Percentiles rank a stretch among this genome's conserved stretches.
Evolutionary conservation across 1,284 basidiomycete species (phyloP).

Genomic region (Grifola frondosa): DNA sequence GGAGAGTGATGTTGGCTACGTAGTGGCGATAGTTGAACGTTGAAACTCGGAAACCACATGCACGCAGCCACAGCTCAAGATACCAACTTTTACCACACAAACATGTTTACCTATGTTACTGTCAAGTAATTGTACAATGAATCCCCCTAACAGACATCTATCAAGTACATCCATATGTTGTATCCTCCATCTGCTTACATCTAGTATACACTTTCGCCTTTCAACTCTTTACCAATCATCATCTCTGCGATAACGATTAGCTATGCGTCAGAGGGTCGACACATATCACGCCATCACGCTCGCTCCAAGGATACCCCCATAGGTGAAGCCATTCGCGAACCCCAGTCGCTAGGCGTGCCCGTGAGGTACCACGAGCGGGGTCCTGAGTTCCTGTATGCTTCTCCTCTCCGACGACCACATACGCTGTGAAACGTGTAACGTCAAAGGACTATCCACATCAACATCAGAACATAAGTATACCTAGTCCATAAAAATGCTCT

Average conservation of each 20-base stretch:
- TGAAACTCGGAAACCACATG: background rate
- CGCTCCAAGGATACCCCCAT: slow-evolving; percentile 96
- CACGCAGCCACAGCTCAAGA: background rate
- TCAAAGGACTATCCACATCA: slow-evolving; percentile 1
- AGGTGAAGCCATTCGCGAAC: slow-evolving; percentile 88
- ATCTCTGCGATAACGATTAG: slow-evolving; percentile 14
- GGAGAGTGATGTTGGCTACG: too few relatives aligned
- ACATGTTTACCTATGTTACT: slow-evolving; percentile 3
- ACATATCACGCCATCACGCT: slow-evolving; percentile 86
- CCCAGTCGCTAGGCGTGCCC: slow-evolving; percentile 77
- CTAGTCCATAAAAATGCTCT: slow-evolving; percentile 83
- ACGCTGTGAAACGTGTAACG: slow-evolving; percentile 51
- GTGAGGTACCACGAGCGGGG: slow-evolving; percentile 74
- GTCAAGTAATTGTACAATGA: slow-evolving; percentile 8
- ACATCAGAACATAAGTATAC: slow-evolving; percentile 41
- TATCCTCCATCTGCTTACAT: slow-evolving; percentile 3
- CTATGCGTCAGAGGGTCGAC: slow-evolving; percentile 81
- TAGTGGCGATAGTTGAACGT: background rate
- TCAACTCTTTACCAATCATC: slow-evolving; percentile 1
- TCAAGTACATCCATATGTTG: slow-evolving; percentile 10
- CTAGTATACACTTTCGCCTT: slow-evolving; percentile 7
- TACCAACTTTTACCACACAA: background rate
- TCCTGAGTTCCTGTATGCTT: slow-evolving; percentile 93
- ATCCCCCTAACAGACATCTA: slow-evolving; percentile 4
- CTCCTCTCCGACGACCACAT: slow-evolving; percentile 90